These are phyloP conservation scores for Calonectria ilicicola DNA, from an alignment of 2,329 filamentous ascomycete species.

Conservation along the genomic window DNA sequence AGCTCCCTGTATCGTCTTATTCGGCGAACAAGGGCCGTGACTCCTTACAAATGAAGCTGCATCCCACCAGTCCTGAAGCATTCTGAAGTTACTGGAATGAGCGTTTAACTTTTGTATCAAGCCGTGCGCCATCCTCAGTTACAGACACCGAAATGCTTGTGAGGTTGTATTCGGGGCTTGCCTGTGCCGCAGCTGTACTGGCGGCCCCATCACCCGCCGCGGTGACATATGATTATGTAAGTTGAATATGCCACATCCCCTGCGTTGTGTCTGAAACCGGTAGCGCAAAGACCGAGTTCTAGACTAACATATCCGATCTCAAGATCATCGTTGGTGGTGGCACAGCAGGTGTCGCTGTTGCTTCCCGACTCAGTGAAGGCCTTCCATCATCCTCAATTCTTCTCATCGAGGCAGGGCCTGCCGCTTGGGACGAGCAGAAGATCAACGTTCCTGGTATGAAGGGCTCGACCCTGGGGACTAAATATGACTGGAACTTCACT, in stretches of 20 bases:
- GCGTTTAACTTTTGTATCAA: slow-evolving; percentile 10
- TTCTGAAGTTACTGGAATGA: neutral
- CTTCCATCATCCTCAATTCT: slow-evolving; percentile 46
- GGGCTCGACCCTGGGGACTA: slow-evolving; percentile 42
- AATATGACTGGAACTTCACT: slow-evolving; percentile 58
- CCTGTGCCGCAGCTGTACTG: slow-evolving; percentile 27
- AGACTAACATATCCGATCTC: neutral
- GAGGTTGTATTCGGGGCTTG: slow-evolving; percentile 30
- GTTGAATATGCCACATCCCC: slow-evolving; percentile 12
- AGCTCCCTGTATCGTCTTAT: neutral
- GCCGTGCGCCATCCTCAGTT: neutral
- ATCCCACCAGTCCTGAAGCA: neutral
- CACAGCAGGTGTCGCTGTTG: slow-evolving; percentile 49
- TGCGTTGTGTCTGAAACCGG: neutral
- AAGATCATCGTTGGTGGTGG: slow-evolving; percentile 33
- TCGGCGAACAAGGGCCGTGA: neutral
- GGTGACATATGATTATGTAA: slow-evolving; percentile 34
- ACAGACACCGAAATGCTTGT: slow-evolving; percentile 27
- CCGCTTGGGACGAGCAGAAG: slow-evolving; percentile 42
- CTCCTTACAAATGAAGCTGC: neutral
- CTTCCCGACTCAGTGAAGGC: slow-evolving; percentile 46
- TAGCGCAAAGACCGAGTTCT: neutral
- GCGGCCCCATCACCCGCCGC: slow-evolving; percentile 27
- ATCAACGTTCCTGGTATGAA: slow-evolving; percentile 49
- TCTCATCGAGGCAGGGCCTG: slow-evolving; percentile 45